Conservation (phyloP, 1,284 basidiomycete species). For the Fistulina hepatica region DNA sequence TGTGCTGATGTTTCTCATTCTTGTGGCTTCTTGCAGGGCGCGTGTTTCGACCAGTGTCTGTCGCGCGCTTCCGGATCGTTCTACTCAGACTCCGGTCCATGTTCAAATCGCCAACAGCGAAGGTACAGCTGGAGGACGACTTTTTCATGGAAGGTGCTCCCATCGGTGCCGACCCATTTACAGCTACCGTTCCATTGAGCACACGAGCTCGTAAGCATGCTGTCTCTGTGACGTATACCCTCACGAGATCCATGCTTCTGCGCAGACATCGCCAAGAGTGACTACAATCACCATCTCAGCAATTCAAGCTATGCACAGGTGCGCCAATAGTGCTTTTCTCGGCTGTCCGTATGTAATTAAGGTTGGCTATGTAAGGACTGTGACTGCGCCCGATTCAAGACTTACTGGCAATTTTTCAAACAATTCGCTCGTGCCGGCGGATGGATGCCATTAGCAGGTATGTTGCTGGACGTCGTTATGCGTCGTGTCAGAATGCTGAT, state of each 20-base stretch:
- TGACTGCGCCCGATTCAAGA: slow-evolving; percentile 30
- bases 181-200: slow-evolving; percentile 28
- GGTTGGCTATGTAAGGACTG: too few relatives aligned
- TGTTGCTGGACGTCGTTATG: slow-evolving; percentile 12
- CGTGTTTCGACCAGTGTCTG: slow-evolving; percentile 40
- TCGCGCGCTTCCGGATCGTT: slow-evolving; percentile 26
- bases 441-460: slow-evolving; percentile 62
- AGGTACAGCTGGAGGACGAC: slow-evolving; percentile 29
- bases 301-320: slow-evolving; percentile 73
- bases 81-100: slow-evolving; percentile 29
- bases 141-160: slow-evolving; percentile 39
- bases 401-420: slow-evolving; percentile 44
- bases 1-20: too few relatives aligned
- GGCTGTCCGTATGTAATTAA: too few relatives aligned
- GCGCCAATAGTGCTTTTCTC: slow-evolving; percentile 9
- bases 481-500: background rate
- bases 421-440: slow-evolving; percentile 54
- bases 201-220: slow-evolving; percentile 45
- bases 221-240: background rate
- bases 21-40: slow-evolving; percentile 35
- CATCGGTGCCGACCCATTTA: slow-evolving; percentile 48
- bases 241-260: background rate
- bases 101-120: slow-evolving; percentile 29
- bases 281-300: slow-evolving; percentile 62
- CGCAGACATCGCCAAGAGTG: slow-evolving; percentile 55